These are phyloP conservation scores for Venturiaceae sp. DNA, from an alignment of 2,329 filamentous ascomycete species.

Conservation along the genomic window DNA sequence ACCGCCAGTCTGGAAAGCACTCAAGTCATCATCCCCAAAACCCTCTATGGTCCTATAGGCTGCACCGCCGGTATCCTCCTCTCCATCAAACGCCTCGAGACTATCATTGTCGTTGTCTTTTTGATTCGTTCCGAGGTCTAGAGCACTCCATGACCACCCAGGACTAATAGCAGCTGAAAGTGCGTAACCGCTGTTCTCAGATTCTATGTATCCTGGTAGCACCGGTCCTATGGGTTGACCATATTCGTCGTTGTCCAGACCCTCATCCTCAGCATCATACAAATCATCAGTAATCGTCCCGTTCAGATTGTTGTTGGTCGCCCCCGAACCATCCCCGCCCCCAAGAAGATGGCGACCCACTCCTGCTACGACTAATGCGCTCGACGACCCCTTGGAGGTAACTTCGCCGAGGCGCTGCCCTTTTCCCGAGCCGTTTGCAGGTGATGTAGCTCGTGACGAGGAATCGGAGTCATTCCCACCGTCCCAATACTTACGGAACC, in stretches of 20 bases:
- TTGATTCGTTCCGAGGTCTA: neutral
- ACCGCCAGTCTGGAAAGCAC: neutral
- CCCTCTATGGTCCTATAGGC: neutral
- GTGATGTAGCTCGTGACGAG: slow-evolving; percentile 34
- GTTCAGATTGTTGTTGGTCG: neutral
- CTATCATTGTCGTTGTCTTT: neutral
- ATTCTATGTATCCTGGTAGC: neutral
- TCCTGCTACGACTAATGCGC: slow-evolving; percentile 67
- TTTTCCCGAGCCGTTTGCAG: slow-evolving; percentile 56
- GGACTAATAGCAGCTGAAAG: neutral
- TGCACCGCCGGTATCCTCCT: neutral
- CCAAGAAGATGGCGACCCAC: slow-evolving; percentile 26
- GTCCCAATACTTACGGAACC: slow-evolving; percentile 24
- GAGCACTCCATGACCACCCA: neutral
- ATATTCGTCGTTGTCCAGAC: neutral
- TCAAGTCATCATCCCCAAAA: neutral
- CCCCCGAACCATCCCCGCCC: slow-evolving; percentile 15
- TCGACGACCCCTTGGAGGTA: slow-evolving; percentile 83
- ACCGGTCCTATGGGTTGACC: neutral
- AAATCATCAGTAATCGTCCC: too few species aligned
- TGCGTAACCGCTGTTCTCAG: neutral
- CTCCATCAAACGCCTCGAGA: neutral
- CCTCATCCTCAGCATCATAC: slow-evolving; percentile 1
- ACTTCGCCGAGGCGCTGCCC: slow-evolving; percentile 64
- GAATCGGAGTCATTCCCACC: slow-evolving; percentile 17